Base-by-base conservation (phyloP, 495 filamentous ascomycete species). In the Penicillium diatomitis region DNA sequence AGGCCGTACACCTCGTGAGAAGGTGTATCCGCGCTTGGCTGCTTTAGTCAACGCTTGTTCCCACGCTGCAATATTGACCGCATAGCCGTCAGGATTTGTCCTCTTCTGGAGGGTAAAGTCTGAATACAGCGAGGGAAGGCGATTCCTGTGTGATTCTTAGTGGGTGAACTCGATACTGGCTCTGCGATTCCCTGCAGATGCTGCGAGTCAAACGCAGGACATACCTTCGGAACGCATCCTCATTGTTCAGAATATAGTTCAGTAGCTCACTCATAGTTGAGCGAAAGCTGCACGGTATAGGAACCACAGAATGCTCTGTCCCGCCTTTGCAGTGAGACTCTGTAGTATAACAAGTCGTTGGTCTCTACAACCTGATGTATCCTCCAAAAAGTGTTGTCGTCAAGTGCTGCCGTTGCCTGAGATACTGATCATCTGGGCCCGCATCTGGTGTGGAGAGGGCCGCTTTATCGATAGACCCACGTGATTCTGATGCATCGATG, bases 81-180 rank as follows among this genome's bases (percentile, higher is more conserved):
- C 67, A 70, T 90, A 98, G 52, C 90, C 91, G 57, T 94, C 89
- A 1, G 90, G 90, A 61, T 98, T 98, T 32, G 85, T 84, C 46
- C 79, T 81, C 50, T 77, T 78, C 52, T 91, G 89, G 34, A 76
- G 62, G 4, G 79, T 71, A 66, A 98, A 97, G 65, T 97, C 94
- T 48, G 90, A 96, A 70, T 95, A 98, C 44, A 98, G 81, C 9
- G 90, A 90, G 5, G 89, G 85, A 4, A 96, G 81, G 37, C 92
- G 89, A 51, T 83, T 80, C 68, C 86, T 92, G 20, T 20, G 20
- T 20, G 20, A 20, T 20, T 20, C 2, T 20, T 20, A 20, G 20
- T 20, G 20, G 20, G 20, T 20, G 20, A 20, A 20, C 20, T 20
- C 20, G 20, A 20, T 20, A 20, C 20, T 20, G 20, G 20, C 20